Base-by-base conservation (phyloP, 129 eudicot genomes). In the Oenanthe sinensis region DNA sequence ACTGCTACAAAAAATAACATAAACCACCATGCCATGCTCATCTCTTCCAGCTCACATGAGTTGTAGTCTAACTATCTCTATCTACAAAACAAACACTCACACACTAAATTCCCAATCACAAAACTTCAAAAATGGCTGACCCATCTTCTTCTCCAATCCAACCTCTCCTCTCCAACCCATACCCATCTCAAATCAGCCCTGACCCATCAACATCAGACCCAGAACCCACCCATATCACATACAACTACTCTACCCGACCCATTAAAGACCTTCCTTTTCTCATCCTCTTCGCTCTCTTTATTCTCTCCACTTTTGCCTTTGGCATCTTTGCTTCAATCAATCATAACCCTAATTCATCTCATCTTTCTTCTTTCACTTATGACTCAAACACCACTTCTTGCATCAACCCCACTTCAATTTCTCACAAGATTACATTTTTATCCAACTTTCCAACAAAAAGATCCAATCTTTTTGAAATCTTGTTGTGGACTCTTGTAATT, bases 291-390 rank as follows among this genome's bases (percentile, higher is more conserved):
- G 49, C 68, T 45, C 88, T 91, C 6, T 77, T 95, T 79, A 70
- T 83, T 20, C 76, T 91, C 85, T 81, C 83, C 72, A 92, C 98
- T 52, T 95, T 90, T 76, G 92, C 81, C 60, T 92, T 91, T 69
- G 98, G 98, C 44, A 90, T 95, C 75, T 95, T 95, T 26, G 89
- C 91, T 65, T 84, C 88, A 24, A 52, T 93, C 74, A 78, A 90
- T 73, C 71, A 74, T 26, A 95, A 92, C 88, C 88, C 96, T 16
- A 88, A 92, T 81, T 80, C 86, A 73, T 75, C 83, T 63, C 82
- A 85, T 58, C 62, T 84, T 68, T 85, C 95, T 16, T 83, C 94
- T 46, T 93, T 86, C 71, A 9, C 77, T 22, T 93, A 86, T 74
- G 85, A 89, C 77, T 70, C 86, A n/a, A 30, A 73, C 54, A 78